These are phyloP conservation scores for Xylariaceae sp. DNA, from an alignment of 2,329 filamentous ascomycete species.

Conservation along the genomic window DNA sequence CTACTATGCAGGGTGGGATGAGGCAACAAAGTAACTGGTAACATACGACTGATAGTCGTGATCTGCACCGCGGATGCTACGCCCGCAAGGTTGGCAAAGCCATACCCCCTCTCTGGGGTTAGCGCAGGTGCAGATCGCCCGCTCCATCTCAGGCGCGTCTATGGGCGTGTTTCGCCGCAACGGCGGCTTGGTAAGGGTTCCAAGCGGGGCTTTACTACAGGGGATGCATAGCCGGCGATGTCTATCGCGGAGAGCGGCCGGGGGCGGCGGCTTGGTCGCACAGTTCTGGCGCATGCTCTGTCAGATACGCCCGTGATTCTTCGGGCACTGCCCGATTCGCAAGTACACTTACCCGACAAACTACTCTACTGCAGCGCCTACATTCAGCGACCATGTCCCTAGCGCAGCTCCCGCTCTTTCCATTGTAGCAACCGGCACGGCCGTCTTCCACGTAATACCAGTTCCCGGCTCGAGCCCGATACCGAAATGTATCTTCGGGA, in stretches of 20 bases:
- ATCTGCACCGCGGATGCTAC: conserved; percentile 65
- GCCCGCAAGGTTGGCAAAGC: conserved; percentile 84
- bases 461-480: conserved; percentile 59
- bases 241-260: conserved; percentile 67
- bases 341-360: conserved; percentile 72
- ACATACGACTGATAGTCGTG: conserved; percentile 60
- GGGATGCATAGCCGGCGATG: conserved; percentile 79
- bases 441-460: conserved; percentile 63
- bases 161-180: conserved; percentile 51
- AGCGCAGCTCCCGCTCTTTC: conserved; percentile 78
- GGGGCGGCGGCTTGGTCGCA: conserved; percentile 77
- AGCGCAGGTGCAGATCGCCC: conserved; percentile 55
- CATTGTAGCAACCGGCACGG: conserved; percentile 49
- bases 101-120: conserved; percentile 61
- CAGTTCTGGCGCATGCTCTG: conserved; percentile 69
- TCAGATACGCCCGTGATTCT: conserved; percentile 10
- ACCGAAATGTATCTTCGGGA: conserved; percentile 59
- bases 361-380: conserved; percentile 72
- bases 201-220: conserved; percentile 73
- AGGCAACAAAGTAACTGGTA: neutral
- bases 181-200: conserved; percentile 51
- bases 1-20: conserved; percentile 1
- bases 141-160: conserved; percentile 59
- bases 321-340: neutral
- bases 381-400: conserved; percentile 86